Evolutionary conservation across 2,329 filamentous ascomycete species (phyloP).

Genomic region (Mycosphaerella sp.): DNA sequence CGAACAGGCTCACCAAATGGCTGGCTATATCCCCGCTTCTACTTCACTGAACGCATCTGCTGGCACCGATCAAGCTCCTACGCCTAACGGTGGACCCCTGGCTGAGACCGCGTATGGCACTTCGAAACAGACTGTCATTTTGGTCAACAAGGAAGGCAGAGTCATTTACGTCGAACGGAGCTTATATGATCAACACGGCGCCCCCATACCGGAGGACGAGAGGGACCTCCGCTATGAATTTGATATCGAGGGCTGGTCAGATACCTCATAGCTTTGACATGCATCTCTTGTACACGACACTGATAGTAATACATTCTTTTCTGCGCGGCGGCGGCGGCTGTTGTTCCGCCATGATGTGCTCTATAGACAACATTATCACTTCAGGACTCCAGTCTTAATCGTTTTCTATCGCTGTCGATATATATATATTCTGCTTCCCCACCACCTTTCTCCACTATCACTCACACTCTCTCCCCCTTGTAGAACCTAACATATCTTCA

Average conservation of each 20-base stretch:
- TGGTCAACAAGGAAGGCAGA: constrained; percentile 51
- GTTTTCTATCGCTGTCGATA: too few species aligned
- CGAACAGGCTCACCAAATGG: constrained; percentile 37
- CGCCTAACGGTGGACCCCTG: not conserved
- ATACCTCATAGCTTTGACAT: not conserved
- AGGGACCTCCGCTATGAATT: constrained; percentile 47
- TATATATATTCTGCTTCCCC: too few species aligned
- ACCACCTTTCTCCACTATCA: too few species aligned
- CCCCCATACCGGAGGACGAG: constrained; percentile 41
- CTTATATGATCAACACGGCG: constrained; percentile 50
- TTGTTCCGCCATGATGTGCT: too few species aligned
- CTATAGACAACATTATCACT: too few species aligned
- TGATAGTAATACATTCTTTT: too few species aligned
- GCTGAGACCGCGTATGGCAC: constrained; percentile 53
- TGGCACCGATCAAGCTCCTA: not conserved
- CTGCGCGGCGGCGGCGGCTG: too few species aligned
- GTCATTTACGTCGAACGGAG: constrained; percentile 59
- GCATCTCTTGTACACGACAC: too few species aligned
- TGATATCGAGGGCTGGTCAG: constrained; percentile 40
- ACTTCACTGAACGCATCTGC: constrained; percentile 5
- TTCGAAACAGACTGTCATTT: constrained; percentile 57
- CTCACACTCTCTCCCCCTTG: too few species aligned
- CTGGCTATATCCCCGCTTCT: constrained; percentile 30
- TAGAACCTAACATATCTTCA: too few species aligned
- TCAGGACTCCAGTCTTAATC: too few species aligned